Conservation (phyloP, 305 asterid genomes). For the Plantago lanceolata region DNA sequence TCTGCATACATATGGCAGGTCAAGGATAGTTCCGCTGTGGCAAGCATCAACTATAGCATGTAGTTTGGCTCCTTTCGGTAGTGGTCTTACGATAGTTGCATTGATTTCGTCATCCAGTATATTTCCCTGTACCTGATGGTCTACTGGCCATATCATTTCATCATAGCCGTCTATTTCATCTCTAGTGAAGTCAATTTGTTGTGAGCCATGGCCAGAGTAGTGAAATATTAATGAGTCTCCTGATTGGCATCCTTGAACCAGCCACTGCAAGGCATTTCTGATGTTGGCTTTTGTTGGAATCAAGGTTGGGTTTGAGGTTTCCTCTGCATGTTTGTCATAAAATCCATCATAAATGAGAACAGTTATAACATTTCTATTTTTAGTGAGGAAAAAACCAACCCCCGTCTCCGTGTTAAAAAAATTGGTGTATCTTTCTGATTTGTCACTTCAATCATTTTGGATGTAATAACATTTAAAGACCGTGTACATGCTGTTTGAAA, state of each 20-base stretch:
- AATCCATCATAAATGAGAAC: constrained; percentile 12
- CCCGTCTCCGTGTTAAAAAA: neutral
- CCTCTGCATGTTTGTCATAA: constrained; percentile 42
- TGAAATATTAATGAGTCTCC: constrained; percentile 60
- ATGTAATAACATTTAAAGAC: neutral
- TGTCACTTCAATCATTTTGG: constrained; percentile 1
- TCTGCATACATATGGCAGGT: constrained; percentile 51
- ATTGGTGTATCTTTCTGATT: neutral
- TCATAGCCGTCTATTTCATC: constrained; percentile 61
- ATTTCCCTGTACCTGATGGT: constrained; percentile 39
- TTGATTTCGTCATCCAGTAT: constrained; percentile 58
- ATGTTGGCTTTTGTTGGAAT: constrained; percentile 53
- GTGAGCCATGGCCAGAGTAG: constrained; percentile 63
- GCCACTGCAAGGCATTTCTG: constrained; percentile 52
- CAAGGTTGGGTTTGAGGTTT: constrained; percentile 38
- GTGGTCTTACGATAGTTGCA: constrained; percentile 50
- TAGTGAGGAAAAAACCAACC: neutral
- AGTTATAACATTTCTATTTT: neutral
- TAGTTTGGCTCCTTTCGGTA: constrained; percentile 46
- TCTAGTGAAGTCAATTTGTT: constrained; percentile 29
- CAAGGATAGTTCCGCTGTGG: constrained; percentile 63
- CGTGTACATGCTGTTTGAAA: constrained; percentile 1
- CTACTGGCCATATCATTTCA: constrained; percentile 53
- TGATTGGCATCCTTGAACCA: constrained; percentile 48
- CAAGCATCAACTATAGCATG: constrained; percentile 60